phyloP scores from a whole-genome alignment of 257 asterid genomes.

The Buddleja alternifolia region DNA sequence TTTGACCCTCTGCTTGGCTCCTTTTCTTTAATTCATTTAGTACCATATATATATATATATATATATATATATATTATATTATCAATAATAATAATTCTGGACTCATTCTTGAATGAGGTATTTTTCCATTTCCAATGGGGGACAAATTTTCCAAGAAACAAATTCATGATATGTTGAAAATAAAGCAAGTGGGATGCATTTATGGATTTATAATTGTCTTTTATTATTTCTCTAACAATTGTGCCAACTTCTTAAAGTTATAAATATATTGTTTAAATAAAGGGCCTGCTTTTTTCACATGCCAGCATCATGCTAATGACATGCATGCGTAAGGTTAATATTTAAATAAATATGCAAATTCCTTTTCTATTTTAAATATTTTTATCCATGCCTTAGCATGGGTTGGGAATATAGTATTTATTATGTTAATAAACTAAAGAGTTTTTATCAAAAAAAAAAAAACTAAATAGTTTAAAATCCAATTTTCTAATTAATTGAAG shows the following conservation, averaged over 20 bases:
- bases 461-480: too few species aligned
- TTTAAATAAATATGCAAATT: not conserved
- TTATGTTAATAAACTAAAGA: too few species aligned
- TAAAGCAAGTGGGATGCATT: slow-evolving; percentile 20
- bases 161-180: slow-evolving; percentile 23
- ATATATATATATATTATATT: too few species aligned
- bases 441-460: too few species aligned
- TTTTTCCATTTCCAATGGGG: not conserved
- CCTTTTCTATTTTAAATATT: too few species aligned
- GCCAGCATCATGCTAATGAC: slow-evolving; percentile 33
- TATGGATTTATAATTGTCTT: not conserved
- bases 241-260: not conserved
- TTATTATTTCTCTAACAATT: not conserved
- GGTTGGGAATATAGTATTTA: too few species aligned
- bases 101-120: too few species aligned
- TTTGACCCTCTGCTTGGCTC: not conserved
- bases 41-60: too few species aligned
- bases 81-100: too few species aligned
- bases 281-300: slow-evolving; percentile 27
- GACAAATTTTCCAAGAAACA: not conserved
- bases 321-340: slow-evolving; percentile 20
- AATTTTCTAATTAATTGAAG: too few species aligned
- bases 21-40: too few species aligned
- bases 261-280: not conserved
- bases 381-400: too few species aligned